A percentile compares a stretch with the other conserved stretches of the same genome.
Evolutionary conservation across 139 green algal species (phyloP).

Genomic region (Chlamydomonas sphaeroides): DNA sequence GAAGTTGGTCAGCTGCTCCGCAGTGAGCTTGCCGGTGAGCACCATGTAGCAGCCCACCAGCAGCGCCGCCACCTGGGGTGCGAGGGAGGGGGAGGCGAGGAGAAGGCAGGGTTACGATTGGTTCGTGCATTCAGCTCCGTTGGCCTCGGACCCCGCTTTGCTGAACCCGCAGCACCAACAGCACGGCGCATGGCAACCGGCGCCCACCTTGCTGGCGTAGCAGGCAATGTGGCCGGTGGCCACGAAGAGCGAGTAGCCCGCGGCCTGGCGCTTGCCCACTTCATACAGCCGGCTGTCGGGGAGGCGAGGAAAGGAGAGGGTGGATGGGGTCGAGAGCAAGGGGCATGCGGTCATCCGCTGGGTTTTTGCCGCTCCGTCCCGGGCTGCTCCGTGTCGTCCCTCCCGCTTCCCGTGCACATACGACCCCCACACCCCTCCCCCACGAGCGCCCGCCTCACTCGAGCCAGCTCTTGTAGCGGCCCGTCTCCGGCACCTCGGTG

Average conservation of each 20-base stretch:
- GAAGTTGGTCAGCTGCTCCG: conserved; percentile 81
- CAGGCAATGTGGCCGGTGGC: conserved; percentile 42
- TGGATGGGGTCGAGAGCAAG: not conserved
- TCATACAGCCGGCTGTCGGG: conserved; percentile 59
- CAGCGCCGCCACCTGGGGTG: conserved; percentile 63
- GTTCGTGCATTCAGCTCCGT: too few relatives aligned
- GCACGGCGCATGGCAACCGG: too few relatives aligned
- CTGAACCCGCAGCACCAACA: too few relatives aligned
- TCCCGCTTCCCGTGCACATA: too few relatives aligned
- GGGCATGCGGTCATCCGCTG: too few relatives aligned
- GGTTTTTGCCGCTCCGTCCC: too few relatives aligned
- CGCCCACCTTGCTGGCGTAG: conserved; percentile 54
- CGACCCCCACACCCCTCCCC: not conserved
- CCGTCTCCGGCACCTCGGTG: conserved; percentile 73
- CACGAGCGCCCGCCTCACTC: too few relatives aligned
- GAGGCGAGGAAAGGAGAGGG: too few relatives aligned
- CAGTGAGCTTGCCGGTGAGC: conserved; percentile 55
- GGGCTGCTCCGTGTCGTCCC: too few relatives aligned
- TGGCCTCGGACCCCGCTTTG: too few relatives aligned
- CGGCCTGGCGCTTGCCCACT: conserved; percentile 74
- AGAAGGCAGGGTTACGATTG: not conserved
- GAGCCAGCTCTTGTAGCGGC: conserved; percentile 74
- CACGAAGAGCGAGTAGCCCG: conserved; percentile 70
- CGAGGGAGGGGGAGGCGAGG: too few relatives aligned
- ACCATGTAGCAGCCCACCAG: conserved; percentile 72